phyloP scores from a whole-genome alignment of 805 yeast genomes.

The Candida boidinii region DNA sequence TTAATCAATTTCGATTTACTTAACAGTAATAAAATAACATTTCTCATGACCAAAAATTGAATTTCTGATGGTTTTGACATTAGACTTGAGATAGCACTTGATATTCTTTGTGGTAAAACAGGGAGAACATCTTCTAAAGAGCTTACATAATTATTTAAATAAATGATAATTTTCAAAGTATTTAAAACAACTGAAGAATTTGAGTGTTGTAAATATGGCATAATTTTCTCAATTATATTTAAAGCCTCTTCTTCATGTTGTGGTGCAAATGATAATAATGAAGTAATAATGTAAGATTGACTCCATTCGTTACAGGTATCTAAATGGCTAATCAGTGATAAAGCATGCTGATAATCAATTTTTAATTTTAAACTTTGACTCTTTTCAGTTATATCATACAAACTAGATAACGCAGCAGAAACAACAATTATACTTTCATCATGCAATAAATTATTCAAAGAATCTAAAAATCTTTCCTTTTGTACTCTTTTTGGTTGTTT shows the following conservation, averaged over 20 bases:
- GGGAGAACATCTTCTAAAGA: constrained; percentile 49
- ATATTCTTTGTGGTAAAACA: constrained; percentile 45
- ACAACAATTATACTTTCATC: constrained; percentile 57
- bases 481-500: constrained; percentile 39
- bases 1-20: constrained; percentile 51
- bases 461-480: constrained; percentile 33
- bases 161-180: constrained; percentile 62
- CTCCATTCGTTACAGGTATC: constrained; percentile 60
- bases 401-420: constrained; percentile 62
- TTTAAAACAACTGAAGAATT: constrained; percentile 78
- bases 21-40: constrained; percentile 65
- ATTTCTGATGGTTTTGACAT: constrained; percentile 73
- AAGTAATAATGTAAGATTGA: constrained; percentile 56
- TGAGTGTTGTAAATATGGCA: constrained; percentile 72
- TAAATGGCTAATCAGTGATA: constrained; percentile 30
- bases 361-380: constrained; percentile 40
- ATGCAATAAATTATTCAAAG: constrained; percentile 42
- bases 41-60: constrained; percentile 75
- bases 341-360: constrained; percentile 41
- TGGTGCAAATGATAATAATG: constrained; percentile 66
- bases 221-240: constrained; percentile 49
- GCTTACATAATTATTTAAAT: constrained; percentile 62
- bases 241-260: constrained; percentile 58
- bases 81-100: constrained; percentile 59
- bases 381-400: constrained; percentile 55